These are phyloP conservation scores for Phaeosphaeria sp. DNA, from an alignment of 2,329 filamentous ascomycete species.

Conservation along the genomic window DNA sequence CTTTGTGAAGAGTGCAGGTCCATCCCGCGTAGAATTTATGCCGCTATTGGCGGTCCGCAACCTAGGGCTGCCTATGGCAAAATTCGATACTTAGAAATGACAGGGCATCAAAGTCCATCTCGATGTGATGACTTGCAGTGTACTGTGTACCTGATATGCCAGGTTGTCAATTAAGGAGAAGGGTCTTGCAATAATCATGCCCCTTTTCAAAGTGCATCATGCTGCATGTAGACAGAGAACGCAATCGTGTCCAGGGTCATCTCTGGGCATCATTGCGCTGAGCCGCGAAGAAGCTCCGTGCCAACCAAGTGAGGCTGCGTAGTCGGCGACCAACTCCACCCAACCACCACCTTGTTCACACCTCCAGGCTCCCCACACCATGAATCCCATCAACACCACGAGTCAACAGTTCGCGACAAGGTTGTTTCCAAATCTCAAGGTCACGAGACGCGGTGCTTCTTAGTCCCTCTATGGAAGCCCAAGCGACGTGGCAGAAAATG, in stretches of 20 bases:
- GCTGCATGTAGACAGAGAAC: slow-evolving; percentile 15
- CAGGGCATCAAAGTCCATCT: slow-evolving; percentile 13
- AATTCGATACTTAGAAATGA: slow-evolving; percentile 6
- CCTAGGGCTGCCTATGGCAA: slow-evolving; percentile 9
- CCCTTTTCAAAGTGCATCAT: slow-evolving; percentile 15
- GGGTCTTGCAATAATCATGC: slow-evolving; percentile 4
- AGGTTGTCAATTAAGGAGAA: slow-evolving; percentile 5
- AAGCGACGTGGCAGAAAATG: neutral
- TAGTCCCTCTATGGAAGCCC: neutral
- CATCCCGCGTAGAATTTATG: slow-evolving; percentile 6
- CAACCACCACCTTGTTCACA: slow-evolving; percentile 19
- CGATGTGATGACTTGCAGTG: neutral
- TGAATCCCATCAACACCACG: slow-evolving; percentile 9
- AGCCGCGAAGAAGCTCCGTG: slow-evolving; percentile 15
- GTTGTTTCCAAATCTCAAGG: slow-evolving; percentile 4
- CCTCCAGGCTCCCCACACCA: slow-evolving; percentile 8
- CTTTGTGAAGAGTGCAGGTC: slow-evolving; percentile 4
- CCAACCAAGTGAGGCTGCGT: slow-evolving; percentile 36
- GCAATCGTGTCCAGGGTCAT: slow-evolving; percentile 1
- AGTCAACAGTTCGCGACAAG: slow-evolving; percentile 1
- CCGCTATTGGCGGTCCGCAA: slow-evolving; percentile 4
- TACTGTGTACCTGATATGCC: neutral
- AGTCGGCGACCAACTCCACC: slow-evolving; percentile 31
- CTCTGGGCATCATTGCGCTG: slow-evolving; percentile 3
- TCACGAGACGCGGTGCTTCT: slow-evolving; percentile 3